These are phyloP conservation scores for Peziza echinospora DNA, from an alignment of 495 filamentous ascomycete species.

Conservation along the genomic window DNA sequence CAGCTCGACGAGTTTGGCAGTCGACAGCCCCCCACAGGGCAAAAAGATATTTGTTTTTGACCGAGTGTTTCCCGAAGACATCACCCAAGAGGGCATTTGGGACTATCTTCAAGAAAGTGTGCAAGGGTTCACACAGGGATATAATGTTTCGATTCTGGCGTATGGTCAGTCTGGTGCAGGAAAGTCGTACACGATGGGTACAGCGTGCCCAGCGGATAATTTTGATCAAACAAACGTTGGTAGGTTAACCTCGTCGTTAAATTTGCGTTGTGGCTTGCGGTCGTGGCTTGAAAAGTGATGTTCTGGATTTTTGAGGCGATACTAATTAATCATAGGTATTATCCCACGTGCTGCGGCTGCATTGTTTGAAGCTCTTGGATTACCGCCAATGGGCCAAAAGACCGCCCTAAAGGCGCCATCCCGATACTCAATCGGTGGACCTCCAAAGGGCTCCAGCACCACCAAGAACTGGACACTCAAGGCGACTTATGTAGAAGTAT, in stretches of 20 bases:
- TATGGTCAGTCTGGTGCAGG: constrained; percentile 99
- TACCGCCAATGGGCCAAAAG: constrained; percentile 35
- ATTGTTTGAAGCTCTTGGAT: constrained; percentile 70
- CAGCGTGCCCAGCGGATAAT: constrained; percentile 69
- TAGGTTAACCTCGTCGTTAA: too few relatives aligned
- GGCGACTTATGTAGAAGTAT: constrained; percentile 85
- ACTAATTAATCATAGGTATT: constrained; percentile 37
- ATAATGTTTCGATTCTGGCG: constrained; percentile 95
- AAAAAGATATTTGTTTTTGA: constrained; percentile 93
- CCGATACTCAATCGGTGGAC: constrained; percentile 46
- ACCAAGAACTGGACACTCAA: constrained; percentile 86
- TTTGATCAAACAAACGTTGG: constrained; percentile 38
- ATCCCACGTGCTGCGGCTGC: constrained; percentile 74
- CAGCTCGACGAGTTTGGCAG: constrained; percentile 57
- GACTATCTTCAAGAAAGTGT: constrained; percentile 85
- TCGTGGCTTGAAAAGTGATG: not conserved
- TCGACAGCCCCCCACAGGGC: constrained; percentile 80
- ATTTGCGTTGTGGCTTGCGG: constrained; percentile 17
- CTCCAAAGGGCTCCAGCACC: constrained; percentile 24
- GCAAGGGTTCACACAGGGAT: constrained; percentile 77
- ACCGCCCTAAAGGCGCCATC: constrained; percentile 64
- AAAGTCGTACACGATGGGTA: constrained; percentile 99
- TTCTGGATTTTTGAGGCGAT: constrained; percentile 1
- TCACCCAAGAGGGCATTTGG: constrained; percentile 80
- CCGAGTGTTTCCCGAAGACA: constrained; percentile 68